Evolutionary conservation across 2,329 filamentous ascomycete species (phyloP).

Genomic region (Aulographum hederae): DNA sequence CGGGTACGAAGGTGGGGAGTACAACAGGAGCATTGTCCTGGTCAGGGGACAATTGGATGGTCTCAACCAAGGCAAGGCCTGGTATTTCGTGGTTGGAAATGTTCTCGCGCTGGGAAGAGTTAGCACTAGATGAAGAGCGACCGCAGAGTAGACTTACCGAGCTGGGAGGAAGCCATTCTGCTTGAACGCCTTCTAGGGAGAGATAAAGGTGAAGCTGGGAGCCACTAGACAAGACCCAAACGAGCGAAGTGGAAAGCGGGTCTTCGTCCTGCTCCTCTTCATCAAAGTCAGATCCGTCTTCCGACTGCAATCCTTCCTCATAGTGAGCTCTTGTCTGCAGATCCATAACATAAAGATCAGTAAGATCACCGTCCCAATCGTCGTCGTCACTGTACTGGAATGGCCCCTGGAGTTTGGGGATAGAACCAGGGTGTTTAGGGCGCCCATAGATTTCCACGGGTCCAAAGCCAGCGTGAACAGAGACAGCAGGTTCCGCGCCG

Average conservation of each 20-base stretch:
- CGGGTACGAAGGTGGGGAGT: conserved; percentile 38
- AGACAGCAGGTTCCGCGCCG: no score
- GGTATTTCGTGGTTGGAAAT: no score
- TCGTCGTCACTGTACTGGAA: conserved; percentile 34
- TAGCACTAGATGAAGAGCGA: no score
- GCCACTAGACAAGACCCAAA: conserved; percentile 37
- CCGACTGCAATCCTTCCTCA: conserved; percentile 31
- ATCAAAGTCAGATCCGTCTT: conserved; percentile 22
- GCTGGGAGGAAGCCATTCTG: conserved; percentile 39
- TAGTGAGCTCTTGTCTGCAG: conserved; percentile 28
- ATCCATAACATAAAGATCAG: conserved; percentile 27
- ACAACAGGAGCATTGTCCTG: conserved; percentile 20
- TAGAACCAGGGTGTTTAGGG: conserved; percentile 32
- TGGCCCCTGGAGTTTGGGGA: conserved; percentile 44
- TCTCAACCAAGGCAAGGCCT: no score
- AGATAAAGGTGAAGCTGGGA: conserved; percentile 40
- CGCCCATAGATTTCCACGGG: conserved; percentile 34
- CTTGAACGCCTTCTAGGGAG: conserved; percentile 42
- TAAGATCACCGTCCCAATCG: conserved; percentile 18
- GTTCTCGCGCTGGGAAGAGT: no score
- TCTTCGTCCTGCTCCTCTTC: conserved; percentile 24
- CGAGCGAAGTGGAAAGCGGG: conserved; percentile 35
- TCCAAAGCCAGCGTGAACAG: conserved; percentile 23
- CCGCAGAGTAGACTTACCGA: conserved; percentile 10
- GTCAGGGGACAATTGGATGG: conserved; percentile 10